These are phyloP conservation scores for Penicillium glabrum DNA, from an alignment of 2,329 filamentous ascomycete species.

Conservation along the genomic window DNA sequence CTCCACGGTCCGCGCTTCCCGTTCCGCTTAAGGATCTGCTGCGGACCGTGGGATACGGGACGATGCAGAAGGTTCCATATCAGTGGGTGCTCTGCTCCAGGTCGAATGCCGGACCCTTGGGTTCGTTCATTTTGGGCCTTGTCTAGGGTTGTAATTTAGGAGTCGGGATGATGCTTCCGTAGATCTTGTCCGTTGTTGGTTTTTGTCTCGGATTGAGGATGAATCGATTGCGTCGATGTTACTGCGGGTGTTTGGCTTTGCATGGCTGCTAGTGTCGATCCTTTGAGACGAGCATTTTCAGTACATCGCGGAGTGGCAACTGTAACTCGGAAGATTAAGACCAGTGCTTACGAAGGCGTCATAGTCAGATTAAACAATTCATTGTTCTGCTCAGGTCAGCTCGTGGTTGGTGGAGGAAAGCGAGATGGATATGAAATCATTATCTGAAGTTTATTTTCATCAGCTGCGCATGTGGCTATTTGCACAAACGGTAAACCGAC, in stretches of 20 bases:
- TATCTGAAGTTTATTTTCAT: no score
- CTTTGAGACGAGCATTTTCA: background rate
- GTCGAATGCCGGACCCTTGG: background rate
- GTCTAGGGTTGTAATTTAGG: background rate
- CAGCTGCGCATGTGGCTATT: no score
- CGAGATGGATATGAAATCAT: no score
- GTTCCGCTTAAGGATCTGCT: background rate
- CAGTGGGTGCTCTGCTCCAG: background rate
- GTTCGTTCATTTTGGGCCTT: background rate
- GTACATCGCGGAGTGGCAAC: background rate
- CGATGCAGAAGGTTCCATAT: background rate
- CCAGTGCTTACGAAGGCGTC: no score
- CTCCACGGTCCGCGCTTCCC: slow-evolving; percentile 1
- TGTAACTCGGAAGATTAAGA: background rate
- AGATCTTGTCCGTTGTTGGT: background rate
- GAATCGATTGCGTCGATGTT: background rate
- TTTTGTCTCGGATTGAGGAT: background rate
- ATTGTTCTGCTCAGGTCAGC: no score
- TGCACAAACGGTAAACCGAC: no score
- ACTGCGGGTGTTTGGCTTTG: background rate
- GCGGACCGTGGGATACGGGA: background rate
- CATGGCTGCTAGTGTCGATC: no score
- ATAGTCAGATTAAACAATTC: no score
- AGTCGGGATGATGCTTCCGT: background rate
- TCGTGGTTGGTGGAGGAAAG: no score